phyloP scores from a whole-genome alignment of 2,329 filamentous ascomycete genomes.

The Aspergillus aculeatus region DNA sequence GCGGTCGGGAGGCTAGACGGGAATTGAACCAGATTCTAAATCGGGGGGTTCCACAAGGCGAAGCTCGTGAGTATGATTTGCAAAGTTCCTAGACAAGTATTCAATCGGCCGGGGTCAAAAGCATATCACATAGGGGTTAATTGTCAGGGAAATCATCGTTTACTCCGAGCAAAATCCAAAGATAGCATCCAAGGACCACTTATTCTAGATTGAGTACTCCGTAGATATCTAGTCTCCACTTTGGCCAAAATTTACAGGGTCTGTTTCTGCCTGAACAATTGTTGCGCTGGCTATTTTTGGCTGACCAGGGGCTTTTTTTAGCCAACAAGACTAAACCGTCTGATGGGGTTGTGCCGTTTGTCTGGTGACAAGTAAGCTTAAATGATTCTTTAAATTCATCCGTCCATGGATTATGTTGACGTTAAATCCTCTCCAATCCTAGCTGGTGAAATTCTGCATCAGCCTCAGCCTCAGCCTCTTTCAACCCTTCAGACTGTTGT shows the following conservation, averaged over 20 bases:
- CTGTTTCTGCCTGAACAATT: slow-evolving; percentile 8
- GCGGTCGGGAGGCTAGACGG: not conserved
- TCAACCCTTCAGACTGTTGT: not conserved
- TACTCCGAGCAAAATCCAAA: not conserved
- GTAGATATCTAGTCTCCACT: slow-evolving; percentile 4
- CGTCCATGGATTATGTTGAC: not conserved
- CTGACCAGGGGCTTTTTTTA: not conserved
- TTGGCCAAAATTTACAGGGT: slow-evolving; percentile 3
- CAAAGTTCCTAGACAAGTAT: not conserved
- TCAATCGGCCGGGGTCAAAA: not conserved
- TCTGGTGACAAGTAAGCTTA: not conserved
- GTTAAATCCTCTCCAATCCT: not conserved
- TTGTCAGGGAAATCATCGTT: not conserved
- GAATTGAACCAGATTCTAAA: not conserved
- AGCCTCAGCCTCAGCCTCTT: not conserved
- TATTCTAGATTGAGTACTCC: too few relatives aligned
- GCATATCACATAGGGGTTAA: not conserved
- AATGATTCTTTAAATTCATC: not conserved
- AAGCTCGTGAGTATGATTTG: not conserved
- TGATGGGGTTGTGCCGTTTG: not conserved
- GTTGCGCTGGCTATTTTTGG: not conserved
- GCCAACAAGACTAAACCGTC: not conserved
- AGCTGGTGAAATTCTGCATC: not conserved
- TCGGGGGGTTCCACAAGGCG: not conserved
- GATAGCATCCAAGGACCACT: not conserved